Evolutionary conservation across 139 green algal genomes (phyloP), one percentile per base, ranked within the genome.

Genomic region (Chlorella sp.): DNA sequence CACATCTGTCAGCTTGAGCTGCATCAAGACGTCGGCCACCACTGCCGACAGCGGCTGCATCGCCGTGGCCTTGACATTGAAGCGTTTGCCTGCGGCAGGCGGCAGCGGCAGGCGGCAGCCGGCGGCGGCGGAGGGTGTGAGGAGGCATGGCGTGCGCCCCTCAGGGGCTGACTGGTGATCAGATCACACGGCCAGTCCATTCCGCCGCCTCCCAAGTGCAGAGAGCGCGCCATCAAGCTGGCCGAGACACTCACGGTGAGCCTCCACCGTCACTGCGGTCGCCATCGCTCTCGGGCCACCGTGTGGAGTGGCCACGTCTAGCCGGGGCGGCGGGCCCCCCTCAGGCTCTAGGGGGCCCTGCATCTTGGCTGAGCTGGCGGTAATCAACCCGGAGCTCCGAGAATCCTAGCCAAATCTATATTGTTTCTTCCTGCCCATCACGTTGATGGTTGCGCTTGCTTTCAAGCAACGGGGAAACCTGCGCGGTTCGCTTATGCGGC

Each of bases 31-130:
- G 0, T 84, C 71, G 4, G 78, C 72, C 4, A 89, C 82, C 21
- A 91, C 71, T 5, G 56, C 67, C 2, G 63, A 78, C 39, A 92
- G 76, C 26, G 86, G 75, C 67, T 73, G 55, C 89, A 92, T 91
- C 26, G 89, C 86, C 15, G 56, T 76, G 15, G 67, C 64, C 51
- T 76, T 88, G 34, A 87, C 56, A 1, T 67, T 55, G n/a, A 83
- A 70, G 28, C 89, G 86, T 69, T 82, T 82, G 11, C 89, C 89
- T 92, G 84, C 65, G 34, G 55, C 34, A 16, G 34, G 74, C n/a
- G 72, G 34, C 4, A 4, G 55, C 32, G 55, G 44, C 15, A 13
- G 28, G 1, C 0, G 47, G 73, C 70, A 51, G 68, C 44, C n/a
- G 20, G 20, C 30, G 34, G 16, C 6, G 51, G 51, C 51, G 51